Evolutionary conservation across 208 protist species (phyloP).

Genomic region (Plasmodiophora brassicae): DNA sequence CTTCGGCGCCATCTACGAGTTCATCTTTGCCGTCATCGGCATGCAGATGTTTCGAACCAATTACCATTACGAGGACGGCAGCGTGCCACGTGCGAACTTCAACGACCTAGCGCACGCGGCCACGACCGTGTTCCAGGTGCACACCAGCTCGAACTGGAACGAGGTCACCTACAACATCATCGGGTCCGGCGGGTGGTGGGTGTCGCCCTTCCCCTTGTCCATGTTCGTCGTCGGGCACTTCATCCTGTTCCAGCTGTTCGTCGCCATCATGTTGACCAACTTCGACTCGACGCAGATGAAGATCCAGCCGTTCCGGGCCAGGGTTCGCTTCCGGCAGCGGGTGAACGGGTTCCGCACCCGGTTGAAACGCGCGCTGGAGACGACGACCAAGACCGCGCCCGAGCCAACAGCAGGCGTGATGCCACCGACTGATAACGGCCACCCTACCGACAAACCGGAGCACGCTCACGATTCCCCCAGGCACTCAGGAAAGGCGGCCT

Average conservation of each 20-base stretch:
- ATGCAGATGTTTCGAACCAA: not conserved
- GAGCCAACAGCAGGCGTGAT: too few relatives aligned
- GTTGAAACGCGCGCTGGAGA: too few relatives aligned
- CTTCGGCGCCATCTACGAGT: not conserved
- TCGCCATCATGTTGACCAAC: not conserved
- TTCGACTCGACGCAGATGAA: not conserved
- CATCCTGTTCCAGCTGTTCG: not conserved
- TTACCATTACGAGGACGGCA: not conserved
- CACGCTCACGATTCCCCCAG: too few relatives aligned
- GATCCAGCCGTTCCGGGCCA: too few relatives aligned
- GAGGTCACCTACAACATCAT: not conserved
- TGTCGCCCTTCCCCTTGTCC: not conserved
- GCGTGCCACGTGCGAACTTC: not conserved
- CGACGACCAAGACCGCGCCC: too few relatives aligned
- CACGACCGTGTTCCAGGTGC: slow-evolving; percentile 30
- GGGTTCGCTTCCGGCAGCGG: too few relatives aligned
- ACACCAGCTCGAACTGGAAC: slow-evolving; percentile 33
- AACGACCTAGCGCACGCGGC: not conserved
- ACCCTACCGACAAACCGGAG: too few relatives aligned
- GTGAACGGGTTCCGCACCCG: too few relatives aligned
- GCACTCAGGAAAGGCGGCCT: too few relatives aligned
- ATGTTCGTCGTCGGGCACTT: not conserved
- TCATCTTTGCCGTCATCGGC: slow-evolving; percentile 21
- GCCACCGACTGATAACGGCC: too few relatives aligned
- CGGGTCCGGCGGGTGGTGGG: not conserved